Percentiles rank a stretch among this genome's conserved stretches.
Conservation (phyloP, 371 early-diverging fungal species). For the Lichtheimia corymbifera region DNA sequence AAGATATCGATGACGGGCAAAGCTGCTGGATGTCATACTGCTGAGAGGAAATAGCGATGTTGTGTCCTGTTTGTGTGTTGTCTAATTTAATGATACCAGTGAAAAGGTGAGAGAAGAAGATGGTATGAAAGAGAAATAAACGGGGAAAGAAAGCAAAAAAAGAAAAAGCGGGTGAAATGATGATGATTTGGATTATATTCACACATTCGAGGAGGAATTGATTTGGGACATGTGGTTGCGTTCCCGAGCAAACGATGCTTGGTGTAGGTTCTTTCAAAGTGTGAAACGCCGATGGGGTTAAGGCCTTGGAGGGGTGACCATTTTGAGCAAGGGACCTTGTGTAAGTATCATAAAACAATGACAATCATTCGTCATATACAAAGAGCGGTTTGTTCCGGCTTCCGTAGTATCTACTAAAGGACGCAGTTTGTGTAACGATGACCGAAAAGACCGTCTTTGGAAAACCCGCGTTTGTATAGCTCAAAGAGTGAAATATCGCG, state of each 20-base stretch:
- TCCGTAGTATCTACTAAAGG: constrained; percentile 12
- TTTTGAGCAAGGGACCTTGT: no score
- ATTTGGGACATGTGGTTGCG: constrained; percentile 6
- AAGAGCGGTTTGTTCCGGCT: constrained; percentile 9
- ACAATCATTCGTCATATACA: constrained; percentile 1
- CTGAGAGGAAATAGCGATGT: constrained; percentile 5
- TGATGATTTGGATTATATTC: constrained; percentile 1
- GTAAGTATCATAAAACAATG: constrained; percentile 1
- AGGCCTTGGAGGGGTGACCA: constrained; percentile 1
- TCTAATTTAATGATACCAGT: neutral
- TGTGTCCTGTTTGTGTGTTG: neutral
- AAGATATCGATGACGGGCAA: constrained; percentile 6
- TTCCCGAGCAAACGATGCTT: constrained; percentile 3
- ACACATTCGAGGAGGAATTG: constrained; percentile 7
- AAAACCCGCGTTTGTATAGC: constrained; percentile 2
- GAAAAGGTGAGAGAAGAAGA: neutral
- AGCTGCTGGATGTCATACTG: constrained; percentile 15
- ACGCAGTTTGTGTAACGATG: constrained; percentile 4
- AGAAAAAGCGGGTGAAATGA: neutral
- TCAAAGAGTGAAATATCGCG: no score
- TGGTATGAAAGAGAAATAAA: constrained; percentile 9
- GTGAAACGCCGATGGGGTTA: constrained; percentile 9
- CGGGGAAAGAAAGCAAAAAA: constrained; percentile 9
- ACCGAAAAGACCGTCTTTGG: constrained; percentile 12
- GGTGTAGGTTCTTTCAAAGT: constrained; percentile 1